Evolutionary conservation across 805 yeast species (phyloP), one percentile per base, ranked within the genome.

Genomic region (Lachancea fermentati): DNA sequence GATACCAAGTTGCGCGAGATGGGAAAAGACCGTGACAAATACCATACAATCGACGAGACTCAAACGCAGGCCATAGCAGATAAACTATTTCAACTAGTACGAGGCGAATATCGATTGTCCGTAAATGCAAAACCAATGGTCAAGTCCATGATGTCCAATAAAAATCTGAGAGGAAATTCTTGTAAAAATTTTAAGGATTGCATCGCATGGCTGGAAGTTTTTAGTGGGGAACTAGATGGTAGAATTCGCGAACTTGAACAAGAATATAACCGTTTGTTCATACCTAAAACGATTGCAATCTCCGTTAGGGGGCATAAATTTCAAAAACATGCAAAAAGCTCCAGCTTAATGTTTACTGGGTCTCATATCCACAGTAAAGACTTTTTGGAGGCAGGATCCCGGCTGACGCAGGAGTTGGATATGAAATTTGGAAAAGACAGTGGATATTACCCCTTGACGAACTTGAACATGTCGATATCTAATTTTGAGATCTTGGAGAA

Each of bases 81-180:
- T 7, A 75, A 74, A 46, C 54, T 93, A 2, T 80, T 69, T 54
- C 63, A 75, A 11, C 55, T 87, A 17, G 80, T 81, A 0, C 65
- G 88, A 22, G 97, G 97, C 0, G 61, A 68, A 7, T 69, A 69
- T 43, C 49, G 64, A 29, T 67, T 67, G n/a, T 80, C 78, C 16
- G 63, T 93, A 4, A 68, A 70, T 6, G 67, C 75, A 9, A 68
- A 83, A 34, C 73, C 79, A 0, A 77, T 78, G 18, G 69, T 85
- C 6, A 86, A 88, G 56, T 80, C 95, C 0, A 91, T 93, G 97
- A 79, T 80, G 63, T 82, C 96, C 0, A 79, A 80, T 36, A 93
- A 93, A 57, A 86, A 88, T 55, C 81, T 91, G 59, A 62, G 80
- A 36, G 73, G 76, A 0, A 67, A 68, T 8, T 66, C 78, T 0